These are phyloP conservation scores for Candida wancherniae DNA, from an alignment of 805 yeast species.

Conservation along the genomic window DNA sequence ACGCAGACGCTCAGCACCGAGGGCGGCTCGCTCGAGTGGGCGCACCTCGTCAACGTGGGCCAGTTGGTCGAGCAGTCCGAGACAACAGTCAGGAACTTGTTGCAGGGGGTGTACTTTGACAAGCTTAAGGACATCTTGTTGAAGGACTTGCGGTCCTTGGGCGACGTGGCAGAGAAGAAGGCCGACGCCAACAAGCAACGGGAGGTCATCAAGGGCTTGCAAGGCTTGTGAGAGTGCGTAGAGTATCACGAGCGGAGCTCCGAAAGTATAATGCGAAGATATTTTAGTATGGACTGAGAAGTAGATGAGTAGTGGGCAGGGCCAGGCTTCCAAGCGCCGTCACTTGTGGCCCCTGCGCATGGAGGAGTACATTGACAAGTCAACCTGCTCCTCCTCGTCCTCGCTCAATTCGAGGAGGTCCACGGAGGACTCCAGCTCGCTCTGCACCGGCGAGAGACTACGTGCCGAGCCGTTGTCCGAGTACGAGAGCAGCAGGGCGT, in stretches of 20 bases:
- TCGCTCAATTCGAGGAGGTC: slow-evolving; percentile 7
- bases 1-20: slow-evolving; percentile 37
- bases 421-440: slow-evolving; percentile 1
- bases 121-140: slow-evolving; percentile 81
- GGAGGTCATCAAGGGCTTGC: slow-evolving; percentile 37
- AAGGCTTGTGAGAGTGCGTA: slow-evolving; percentile 26
- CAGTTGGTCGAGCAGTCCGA: slow-evolving; percentile 83
- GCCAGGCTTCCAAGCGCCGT: no score
- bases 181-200: slow-evolving; percentile 30
- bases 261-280: no score
- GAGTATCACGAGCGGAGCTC: no score
- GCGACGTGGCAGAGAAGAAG: slow-evolving; percentile 29
- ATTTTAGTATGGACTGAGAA: not conserved
- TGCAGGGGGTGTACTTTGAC: slow-evolving; percentile 93
- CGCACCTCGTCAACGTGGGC: slow-evolving; percentile 87
- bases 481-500: no score
- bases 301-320: not conserved
- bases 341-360: slow-evolving; percentile 7
- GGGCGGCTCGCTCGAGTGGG: slow-evolving; percentile 41
- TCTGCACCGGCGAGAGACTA: no score
- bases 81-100: slow-evolving; percentile 74
- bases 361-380: slow-evolving; percentile 24
- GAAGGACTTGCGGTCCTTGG: slow-evolving; percentile 39
- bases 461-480: no score
- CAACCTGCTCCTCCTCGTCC: slow-evolving; percentile 21